Percentiles rank a stretch among this genome's conserved stretches.
These are phyloP conservation scores for Leucogyrophana mollusca DNA, from an alignment of 768 basidiomycete species.

Conservation along the genomic window DNA sequence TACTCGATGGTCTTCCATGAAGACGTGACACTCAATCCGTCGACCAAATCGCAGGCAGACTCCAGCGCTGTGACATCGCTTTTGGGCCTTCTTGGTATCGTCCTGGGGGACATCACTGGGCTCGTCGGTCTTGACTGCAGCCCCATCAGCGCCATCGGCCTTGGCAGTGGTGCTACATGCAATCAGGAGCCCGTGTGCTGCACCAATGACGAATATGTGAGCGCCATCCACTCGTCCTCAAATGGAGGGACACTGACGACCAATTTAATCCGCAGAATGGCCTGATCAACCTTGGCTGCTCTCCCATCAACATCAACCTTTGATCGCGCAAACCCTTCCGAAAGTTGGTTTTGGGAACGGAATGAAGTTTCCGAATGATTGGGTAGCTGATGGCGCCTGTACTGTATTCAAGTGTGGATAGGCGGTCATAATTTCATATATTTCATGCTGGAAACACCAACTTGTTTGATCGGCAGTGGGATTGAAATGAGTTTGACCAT, in stretches of 20 bases:
- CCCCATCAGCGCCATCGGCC: conserved; percentile 29
- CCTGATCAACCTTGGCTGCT: conserved; percentile 6
- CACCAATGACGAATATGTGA: conserved; percentile 40
- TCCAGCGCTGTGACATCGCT: neutral
- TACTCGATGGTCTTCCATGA: neutral
- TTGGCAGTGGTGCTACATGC: conserved; percentile 22
- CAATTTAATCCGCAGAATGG: conserved; percentile 5
- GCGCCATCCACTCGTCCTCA: conserved; percentile 12
- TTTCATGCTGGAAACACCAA: no score
- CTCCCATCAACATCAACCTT: conserved; percentile 6
- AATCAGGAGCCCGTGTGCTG: conserved; percentile 39
- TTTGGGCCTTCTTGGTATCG: neutral
- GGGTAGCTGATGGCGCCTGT: no score
- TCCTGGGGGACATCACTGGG: neutral
- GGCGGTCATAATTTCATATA: no score
- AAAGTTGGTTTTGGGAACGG: no score
- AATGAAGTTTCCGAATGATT: no score
- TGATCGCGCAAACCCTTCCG: no score
- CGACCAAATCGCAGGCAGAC: no score
- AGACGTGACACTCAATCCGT: neutral
- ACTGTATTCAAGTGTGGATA: no score
- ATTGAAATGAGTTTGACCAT: no score
- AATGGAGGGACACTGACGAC: no score
- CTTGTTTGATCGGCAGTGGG: no score
- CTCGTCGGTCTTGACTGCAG: conserved; percentile 36